Evolutionary conservation across 2,329 filamentous ascomycete species (phyloP).

Genomic region (Fonsecaea pedrosoi): DNA sequence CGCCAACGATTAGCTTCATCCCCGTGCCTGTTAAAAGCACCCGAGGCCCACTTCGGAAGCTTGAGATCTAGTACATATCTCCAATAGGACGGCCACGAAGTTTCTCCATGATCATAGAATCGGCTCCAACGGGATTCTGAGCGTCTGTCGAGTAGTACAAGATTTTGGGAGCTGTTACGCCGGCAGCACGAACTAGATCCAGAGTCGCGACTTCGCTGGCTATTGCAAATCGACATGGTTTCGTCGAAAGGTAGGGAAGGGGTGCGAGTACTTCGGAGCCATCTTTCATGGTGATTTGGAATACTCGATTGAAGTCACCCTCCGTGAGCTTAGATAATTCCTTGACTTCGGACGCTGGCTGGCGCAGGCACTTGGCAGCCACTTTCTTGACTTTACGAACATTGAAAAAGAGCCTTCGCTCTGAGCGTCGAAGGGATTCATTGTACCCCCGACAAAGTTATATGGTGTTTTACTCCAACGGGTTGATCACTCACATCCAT

Average conservation of each 20-base stretch:
- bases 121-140: conserved; percentile 48
- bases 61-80: background rate
- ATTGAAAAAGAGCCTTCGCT: conserved; percentile 35
- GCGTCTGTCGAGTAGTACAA: conserved; percentile 45
- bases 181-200: conserved; percentile 42
- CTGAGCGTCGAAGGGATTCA: too few relatives aligned
- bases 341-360: conserved; percentile 28
- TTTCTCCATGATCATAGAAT: conserved; percentile 52
- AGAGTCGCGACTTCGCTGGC: conserved; percentile 51
- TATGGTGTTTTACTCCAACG: too few relatives aligned
- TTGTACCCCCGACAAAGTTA: too few relatives aligned
- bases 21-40: too few relatives aligned
- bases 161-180: conserved; percentile 48
- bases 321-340: conserved; percentile 46
- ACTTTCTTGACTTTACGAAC: conserved; percentile 35
- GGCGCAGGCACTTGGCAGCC: conserved; percentile 29
- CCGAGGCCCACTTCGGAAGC: too few relatives aligned
- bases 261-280: conserved; percentile 43
- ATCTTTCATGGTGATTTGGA: conserved; percentile 43
- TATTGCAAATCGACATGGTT: conserved; percentile 42
- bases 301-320: conserved; percentile 48
- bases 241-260: conserved; percentile 46
- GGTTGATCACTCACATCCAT: too few relatives aligned
- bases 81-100: conserved; percentile 43
- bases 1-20: too few relatives aligned